Evolutionary conservation across 2,329 filamentous ascomycete genomes (phyloP).

Genomic region (Paraconiothyrium brasiliense): DNA sequence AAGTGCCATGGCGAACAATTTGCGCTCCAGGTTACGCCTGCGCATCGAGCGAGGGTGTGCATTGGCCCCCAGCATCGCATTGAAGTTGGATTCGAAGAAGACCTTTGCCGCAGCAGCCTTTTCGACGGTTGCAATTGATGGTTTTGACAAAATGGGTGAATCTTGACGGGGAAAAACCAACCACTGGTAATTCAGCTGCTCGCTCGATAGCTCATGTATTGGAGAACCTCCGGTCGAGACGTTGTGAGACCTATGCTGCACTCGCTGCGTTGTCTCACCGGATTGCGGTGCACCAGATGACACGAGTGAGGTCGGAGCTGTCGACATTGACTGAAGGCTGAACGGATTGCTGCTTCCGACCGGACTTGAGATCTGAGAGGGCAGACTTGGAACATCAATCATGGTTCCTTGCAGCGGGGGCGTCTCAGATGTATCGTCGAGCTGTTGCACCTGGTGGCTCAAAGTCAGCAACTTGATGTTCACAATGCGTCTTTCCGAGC

Average conservation of each 20-base stretch:
- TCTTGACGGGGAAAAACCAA: constrained; percentile 47
- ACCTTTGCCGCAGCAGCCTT: constrained; percentile 82
- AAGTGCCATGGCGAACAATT: constrained; percentile 68
- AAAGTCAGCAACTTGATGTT: neutral
- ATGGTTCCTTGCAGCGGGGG: constrained; percentile 20
- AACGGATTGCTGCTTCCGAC: constrained; percentile 39
- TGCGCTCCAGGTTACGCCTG: constrained; percentile 68
- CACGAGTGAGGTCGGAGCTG: constrained; percentile 46
- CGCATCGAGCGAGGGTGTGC: constrained; percentile 69
- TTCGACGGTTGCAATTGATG: constrained; percentile 73
- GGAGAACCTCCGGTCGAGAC: constrained; percentile 26
- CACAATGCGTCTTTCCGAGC: neutral
- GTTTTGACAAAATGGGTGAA: constrained; percentile 39
- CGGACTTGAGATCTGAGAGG: constrained; percentile 39
- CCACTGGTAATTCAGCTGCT: constrained; percentile 34
- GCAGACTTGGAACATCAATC: constrained; percentile 32
- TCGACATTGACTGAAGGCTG: constrained; percentile 45
- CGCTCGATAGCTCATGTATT: constrained; percentile 22
- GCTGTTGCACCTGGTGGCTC: constrained; percentile 10
- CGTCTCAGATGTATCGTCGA: constrained; percentile 13
- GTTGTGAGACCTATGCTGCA: constrained; percentile 26
- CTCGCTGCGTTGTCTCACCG: constrained; percentile 38
- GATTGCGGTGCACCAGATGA: constrained; percentile 44
- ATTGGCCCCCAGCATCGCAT: constrained; percentile 67
- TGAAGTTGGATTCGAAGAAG: constrained; percentile 85